phyloP scores from a whole-genome alignment of 345 rosid genomes.

The Gossypium anomalum region DNA sequence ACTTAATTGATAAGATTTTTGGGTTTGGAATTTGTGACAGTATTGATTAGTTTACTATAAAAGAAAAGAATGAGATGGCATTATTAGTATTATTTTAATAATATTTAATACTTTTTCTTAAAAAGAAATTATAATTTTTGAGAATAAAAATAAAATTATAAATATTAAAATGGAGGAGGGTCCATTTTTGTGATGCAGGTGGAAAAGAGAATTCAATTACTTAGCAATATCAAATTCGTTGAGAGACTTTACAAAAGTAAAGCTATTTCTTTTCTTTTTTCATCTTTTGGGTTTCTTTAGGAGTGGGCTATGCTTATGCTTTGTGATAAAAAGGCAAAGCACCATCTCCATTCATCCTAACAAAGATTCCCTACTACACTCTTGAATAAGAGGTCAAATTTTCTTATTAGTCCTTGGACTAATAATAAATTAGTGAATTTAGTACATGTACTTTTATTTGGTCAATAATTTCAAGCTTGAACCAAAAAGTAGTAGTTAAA shows the following conservation, averaged over 20 bases:
- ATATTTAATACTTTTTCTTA: too few relatives aligned
- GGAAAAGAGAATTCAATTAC: conserved; percentile 2
- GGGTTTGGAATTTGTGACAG: neutral
- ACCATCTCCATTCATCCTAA: neutral
- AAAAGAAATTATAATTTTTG: neutral
- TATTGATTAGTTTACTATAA: neutral
- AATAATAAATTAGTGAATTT: too few relatives aligned
- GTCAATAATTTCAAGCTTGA: too few relatives aligned
- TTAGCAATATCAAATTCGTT: neutral
- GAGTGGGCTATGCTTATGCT: conserved; percentile 23
- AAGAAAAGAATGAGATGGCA: neutral
- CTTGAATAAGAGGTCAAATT: neutral
- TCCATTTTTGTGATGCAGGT: neutral
- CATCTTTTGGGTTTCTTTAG: conserved; percentile 19
- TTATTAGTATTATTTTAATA: neutral
- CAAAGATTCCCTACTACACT: neutral
- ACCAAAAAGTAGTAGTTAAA: too few relatives aligned
- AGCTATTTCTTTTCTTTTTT: neutral
- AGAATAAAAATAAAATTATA: neutral
- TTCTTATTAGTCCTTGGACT: too few relatives aligned
- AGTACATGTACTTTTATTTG: too few relatives aligned
- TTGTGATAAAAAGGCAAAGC: neutral
- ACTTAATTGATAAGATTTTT: neutral
- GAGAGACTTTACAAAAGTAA: conserved; percentile 13
- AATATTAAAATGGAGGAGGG: neutral